Evolutionary conservation across 164 flowering plant species (phyloP).

Genomic region (Santalum album): DNA sequence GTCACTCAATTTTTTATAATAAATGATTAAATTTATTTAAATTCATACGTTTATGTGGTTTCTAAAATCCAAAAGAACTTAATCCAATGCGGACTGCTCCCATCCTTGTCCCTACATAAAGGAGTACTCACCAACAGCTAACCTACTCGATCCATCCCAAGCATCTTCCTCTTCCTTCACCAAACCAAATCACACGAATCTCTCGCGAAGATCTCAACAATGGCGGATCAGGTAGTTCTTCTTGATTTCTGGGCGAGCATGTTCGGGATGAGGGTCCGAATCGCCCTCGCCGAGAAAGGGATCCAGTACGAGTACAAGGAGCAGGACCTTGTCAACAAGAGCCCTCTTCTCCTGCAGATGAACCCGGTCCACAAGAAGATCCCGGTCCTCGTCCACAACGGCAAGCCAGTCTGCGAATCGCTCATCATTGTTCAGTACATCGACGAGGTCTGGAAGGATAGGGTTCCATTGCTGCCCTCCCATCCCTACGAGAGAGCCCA

Average conservation of each 20-base stretch:
- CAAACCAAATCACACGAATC: too few relatives aligned
- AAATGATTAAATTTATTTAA: too few relatives aligned
- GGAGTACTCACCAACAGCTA: too few relatives aligned
- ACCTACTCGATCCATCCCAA: too few relatives aligned
- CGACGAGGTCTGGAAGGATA: neutral
- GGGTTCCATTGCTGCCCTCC: neutral
- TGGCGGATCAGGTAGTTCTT: neutral
- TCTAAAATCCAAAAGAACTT: too few relatives aligned
- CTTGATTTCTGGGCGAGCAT: neutral
- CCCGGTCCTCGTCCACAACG: constrained; percentile 7
- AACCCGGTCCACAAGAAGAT: constrained; percentile 5
- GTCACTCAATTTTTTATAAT: too few relatives aligned
- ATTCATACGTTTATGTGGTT: too few relatives aligned
- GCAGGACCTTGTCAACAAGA: neutral
- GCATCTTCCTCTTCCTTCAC: too few relatives aligned
- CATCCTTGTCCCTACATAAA: too few relatives aligned
- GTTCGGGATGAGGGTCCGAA: neutral
- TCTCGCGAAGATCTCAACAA: neutral
- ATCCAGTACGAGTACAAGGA: neutral
- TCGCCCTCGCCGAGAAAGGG: neutral
- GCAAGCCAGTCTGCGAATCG: neutral
- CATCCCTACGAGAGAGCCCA: neutral
- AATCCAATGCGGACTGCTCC: too few relatives aligned
- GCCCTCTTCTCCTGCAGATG: constrained; percentile 2
- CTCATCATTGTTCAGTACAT: neutral